Evolutionary conservation across 768 basidiomycete genomes (phyloP).

Genomic region (Strobilomyces confusus): DNA sequence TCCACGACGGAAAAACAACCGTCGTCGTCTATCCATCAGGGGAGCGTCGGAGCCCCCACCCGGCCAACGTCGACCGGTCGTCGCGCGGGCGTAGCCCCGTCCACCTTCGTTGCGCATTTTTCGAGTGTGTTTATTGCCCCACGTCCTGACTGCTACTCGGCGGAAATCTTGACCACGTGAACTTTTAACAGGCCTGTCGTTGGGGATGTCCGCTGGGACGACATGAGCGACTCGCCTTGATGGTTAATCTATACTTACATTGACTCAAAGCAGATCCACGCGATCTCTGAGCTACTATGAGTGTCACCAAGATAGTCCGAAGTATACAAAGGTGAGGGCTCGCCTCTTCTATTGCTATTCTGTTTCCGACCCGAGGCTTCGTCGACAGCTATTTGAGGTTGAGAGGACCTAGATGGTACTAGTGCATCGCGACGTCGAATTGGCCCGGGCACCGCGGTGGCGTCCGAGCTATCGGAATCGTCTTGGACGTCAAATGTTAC

Average conservation of each 20-base stretch:
- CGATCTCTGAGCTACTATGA: constrained; percentile 8
- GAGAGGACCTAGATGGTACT: neutral
- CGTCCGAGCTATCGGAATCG: constrained; percentile 15
- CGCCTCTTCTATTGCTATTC: constrained; percentile 7
- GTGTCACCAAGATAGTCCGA: neutral
- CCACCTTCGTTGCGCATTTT: constrained; percentile 2
- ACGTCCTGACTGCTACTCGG: neutral
- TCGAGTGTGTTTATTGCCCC: constrained; percentile 3
- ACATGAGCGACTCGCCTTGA: neutral
- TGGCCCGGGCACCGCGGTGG: constrained; percentile 9
- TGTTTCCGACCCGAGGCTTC: neutral
- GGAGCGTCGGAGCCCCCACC: neutral
- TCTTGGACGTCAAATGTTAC: constrained; percentile 15
- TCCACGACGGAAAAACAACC: constrained; percentile 15
- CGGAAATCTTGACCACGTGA: neutral
- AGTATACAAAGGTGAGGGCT: neutral
- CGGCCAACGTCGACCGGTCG: constrained; percentile 7
- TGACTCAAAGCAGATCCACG: constrained; percentile 1
- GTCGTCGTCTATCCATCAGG: constrained; percentile 4
- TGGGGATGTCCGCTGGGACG: constrained; percentile 8
- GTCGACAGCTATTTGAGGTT: neutral
- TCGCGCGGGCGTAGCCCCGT: constrained; percentile 18
- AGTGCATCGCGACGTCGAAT: constrained; percentile 4
- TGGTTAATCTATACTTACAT: constrained; percentile 8
- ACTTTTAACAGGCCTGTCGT: constrained; percentile 6